Evolutionary conservation across 2,329 filamentous ascomycete species (phyloP), one percentile per base, ranked within the genome.

Genomic region (Macroventuria anomochaeta): DNA sequence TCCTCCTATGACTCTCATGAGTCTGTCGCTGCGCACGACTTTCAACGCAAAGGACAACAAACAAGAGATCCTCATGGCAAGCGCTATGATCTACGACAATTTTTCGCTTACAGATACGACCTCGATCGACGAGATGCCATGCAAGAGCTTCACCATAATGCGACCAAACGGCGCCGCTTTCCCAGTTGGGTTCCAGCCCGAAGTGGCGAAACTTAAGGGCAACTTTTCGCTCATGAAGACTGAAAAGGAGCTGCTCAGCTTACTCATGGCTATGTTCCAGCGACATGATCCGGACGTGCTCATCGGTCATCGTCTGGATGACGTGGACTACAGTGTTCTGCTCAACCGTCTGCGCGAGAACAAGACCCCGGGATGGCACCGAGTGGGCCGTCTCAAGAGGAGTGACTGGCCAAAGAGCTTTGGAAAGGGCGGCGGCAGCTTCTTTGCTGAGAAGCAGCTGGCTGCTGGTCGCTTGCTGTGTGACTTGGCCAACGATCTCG

Each of bases 1-100:
- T 1, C 95, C 95, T 18, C 91, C 92, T 7, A 79, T 99, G 69
- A 97, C 93, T 1, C 77, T 99, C n/a, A 97, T 99, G 93, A 97
- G 92, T 74, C 79, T 99, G 58, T 87, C 92, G 7, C 82, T 99
- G 68, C 86, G 95, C 46, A 97, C 93, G 1, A 86, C 88, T 6
- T 90, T 96, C 75, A 97, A 97, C 65, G 83, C 87, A 31, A 93
- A 91, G 71, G 90, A 92, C 48, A 99, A 97, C 78, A 97, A 96
- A 77, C 93, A 97, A 70, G 95, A 99, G 74, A 93, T 99, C 40
- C 79, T 99, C 10, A 86, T 95, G 55, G 91, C 95, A 53, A 97
- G 92, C 75, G 91, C 91, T 29, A 87, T 96, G 64, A 87, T 97
- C 26, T 99, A 97, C 74, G 91, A 96, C 63, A 92, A 96, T 70